Conservation (phyloP, 2,329 filamentous ascomycete genomes). For the Dactylellina parvicollis region DNA sequence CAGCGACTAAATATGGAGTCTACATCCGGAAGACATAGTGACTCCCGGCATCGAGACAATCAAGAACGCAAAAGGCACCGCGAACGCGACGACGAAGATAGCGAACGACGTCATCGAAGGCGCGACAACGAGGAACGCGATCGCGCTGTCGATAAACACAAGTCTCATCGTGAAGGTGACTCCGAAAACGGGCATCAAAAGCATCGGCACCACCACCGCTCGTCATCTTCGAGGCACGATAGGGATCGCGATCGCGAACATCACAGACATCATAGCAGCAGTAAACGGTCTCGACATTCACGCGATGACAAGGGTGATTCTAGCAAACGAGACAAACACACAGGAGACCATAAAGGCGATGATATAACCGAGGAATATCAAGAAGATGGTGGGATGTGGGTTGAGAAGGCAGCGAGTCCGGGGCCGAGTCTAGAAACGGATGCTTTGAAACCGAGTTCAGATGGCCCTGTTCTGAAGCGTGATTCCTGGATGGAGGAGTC, state of each 20-base stretch:
- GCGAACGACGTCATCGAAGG: constrained; percentile 56
- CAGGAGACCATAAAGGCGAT: constrained; percentile 58
- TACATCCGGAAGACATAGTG: constrained; percentile 9
- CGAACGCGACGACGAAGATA: constrained; percentile 50
- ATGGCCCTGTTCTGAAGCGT: constrained; percentile 67
- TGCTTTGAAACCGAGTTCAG: constrained; percentile 59
- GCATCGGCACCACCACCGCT: constrained; percentile 72
- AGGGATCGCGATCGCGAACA: constrained; percentile 62
- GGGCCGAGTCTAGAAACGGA: constrained; percentile 54
- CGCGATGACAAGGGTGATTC: constrained; percentile 60
- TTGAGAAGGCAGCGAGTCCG: constrained; percentile 57
- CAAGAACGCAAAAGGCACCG: constrained; percentile 45
- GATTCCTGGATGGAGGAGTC: constrained; percentile 97
- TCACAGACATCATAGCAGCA: constrained; percentile 64
- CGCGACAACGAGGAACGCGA: constrained; percentile 62
- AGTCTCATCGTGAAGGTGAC: constrained; percentile 58
- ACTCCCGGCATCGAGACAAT: constrained; percentile 36
- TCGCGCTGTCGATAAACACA: constrained; percentile 61
- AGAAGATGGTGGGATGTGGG: constrained; percentile 42
- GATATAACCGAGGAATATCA: constrained; percentile 49
- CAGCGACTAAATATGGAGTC: constrained; percentile 22
- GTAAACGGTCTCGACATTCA: constrained; percentile 62
- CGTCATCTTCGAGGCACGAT: constrained; percentile 68
- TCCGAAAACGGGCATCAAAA: constrained; percentile 65
- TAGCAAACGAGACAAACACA: constrained; percentile 41